Evolutionary conservation across 352 stramenopile species (phyloP), one percentile per base, ranked within the genome.

Genomic region (Globisporangium iwayamae): DNA sequence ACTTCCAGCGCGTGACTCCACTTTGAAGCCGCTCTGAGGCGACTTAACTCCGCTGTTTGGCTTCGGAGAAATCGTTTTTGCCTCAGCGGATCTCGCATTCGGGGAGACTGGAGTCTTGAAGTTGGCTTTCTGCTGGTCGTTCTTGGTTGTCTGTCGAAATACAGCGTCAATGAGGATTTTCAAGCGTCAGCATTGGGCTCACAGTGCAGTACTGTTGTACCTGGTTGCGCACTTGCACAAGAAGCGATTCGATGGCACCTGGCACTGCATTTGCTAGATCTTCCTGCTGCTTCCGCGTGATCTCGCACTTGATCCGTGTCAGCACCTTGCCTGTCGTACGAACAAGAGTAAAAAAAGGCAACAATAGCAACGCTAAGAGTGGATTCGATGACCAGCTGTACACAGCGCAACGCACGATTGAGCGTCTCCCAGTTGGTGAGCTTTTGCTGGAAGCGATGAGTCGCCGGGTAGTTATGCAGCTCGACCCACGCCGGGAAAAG

Each of bases 361-460:
- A 25, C 22, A 38, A 9, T 16, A 38, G 18, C 5, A 48, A 3
- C 41, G 41, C 5, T 20, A 25, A 47, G 9, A 9, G 14, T 18
- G 16, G 18, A 38, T 13, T 3, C 16, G 16, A 1, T 32, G 20
- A 3, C 18, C 2, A 32, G 28, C n/a, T 6, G 16, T 20, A 11
- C 4, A 18, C 58, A 39, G n/a, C 10, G 10, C 8, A 22, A 57
- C 78, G 41, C 53, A 86, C 78, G 74, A 22, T 87, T 87, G 18
- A 87, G 66, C 4, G 72, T 72, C 46, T 87, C 78, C 78, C 78
- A 87, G 69, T 87, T 87, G 50, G 63, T 65, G 32, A 79, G 48
- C 48, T 87, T 87, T 51, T 84, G 78, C 62, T 83, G 69, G 47
- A 83, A 69, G 5, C 70, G 67, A 56, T 74, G 59, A 1, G 78